phyloP scores from a whole-genome alignment of 352 stramenopile genomes.

The Aphanomyces stellatus region DNA sequence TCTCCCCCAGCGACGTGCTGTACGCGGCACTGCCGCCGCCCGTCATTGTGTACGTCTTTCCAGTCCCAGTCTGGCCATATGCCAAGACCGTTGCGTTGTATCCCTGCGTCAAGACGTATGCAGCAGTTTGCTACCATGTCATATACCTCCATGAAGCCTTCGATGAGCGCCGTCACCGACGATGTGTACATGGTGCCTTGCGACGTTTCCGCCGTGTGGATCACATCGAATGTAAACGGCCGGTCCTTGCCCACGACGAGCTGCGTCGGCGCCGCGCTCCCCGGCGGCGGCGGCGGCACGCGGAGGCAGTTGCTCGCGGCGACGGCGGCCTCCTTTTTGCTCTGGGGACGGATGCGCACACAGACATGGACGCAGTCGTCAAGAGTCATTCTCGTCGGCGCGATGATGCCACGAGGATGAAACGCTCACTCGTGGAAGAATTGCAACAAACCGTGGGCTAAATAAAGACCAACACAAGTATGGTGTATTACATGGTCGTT shows the following conservation, averaged over 20 bases:
- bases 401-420: not conserved
- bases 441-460: too few relatives aligned
- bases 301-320: slow-evolving; percentile 65
- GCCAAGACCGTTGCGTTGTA: slow-evolving; percentile 80
- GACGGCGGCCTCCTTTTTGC: slow-evolving; percentile 45
- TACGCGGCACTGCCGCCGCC: slow-evolving; percentile 60
- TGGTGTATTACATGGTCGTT: slow-evolving; percentile 7
- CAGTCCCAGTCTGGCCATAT: slow-evolving; percentile 83
- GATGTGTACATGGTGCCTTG: slow-evolving; percentile 68
- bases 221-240: slow-evolving; percentile 85
- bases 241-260: slow-evolving; percentile 77
- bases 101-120: slow-evolving; percentile 33
- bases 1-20: slow-evolving; percentile 26
- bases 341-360: slow-evolving; percentile 54
- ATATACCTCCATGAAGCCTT: slow-evolving; percentile 55
- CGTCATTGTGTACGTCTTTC: slow-evolving; percentile 95
- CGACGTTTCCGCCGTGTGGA: slow-evolving; percentile 60
- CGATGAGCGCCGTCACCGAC: slow-evolving; percentile 57
- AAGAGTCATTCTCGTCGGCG: not conserved
- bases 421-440: too few relatives aligned
- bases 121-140: slow-evolving; percentile 59
- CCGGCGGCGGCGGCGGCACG: slow-evolving; percentile 39
- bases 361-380: slow-evolving; percentile 60
- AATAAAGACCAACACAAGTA: not conserved
- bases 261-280: slow-evolving; percentile 36